Conservation (phyloP, 768 basidiomycete species). For the Serendipita vermifera region DNA sequence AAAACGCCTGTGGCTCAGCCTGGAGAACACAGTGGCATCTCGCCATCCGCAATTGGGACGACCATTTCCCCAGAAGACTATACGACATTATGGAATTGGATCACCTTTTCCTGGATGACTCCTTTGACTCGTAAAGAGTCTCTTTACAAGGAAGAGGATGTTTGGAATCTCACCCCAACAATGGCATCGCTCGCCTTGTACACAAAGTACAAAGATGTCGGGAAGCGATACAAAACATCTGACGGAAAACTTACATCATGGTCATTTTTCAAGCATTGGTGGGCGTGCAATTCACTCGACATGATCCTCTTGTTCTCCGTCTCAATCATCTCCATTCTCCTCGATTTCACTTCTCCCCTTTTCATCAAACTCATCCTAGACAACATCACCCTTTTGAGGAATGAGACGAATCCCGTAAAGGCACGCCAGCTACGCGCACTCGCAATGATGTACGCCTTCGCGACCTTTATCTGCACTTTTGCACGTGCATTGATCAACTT, state of each 20-base stretch:
- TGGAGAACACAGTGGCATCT: background rate
- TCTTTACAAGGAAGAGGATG: conserved; percentile 55
- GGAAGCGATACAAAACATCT: conserved; percentile 25
- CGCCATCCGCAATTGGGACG: conserved; percentile 29
- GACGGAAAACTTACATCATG: background rate
- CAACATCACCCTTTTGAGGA: background rate
- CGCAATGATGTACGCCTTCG: conserved; percentile 67
- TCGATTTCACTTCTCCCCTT: conserved; percentile 72
- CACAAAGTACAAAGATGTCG: conserved; percentile 30
- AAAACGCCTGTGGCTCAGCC: conserved; percentile 41
- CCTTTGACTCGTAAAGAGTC: conserved; percentile 29
- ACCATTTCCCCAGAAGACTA: conserved; percentile 62
- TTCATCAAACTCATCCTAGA: conserved; percentile 53
- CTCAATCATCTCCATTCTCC: conserved; percentile 53
- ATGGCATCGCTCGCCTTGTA: conserved; percentile 56
- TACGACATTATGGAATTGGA: conserved; percentile 55
- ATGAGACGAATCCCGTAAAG: conserved; percentile 22
- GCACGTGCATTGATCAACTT: conserved; percentile 53
- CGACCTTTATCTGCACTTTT: conserved; percentile 52
- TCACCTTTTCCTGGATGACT: conserved; percentile 57
- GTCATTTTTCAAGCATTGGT: conserved; percentile 33
- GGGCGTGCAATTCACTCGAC: conserved; percentile 35
- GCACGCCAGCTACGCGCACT: conserved; percentile 38
- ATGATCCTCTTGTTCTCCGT: conserved; percentile 47
- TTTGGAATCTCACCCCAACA: conserved; percentile 59